phyloP scores from a whole-genome alignment of 805 yeast species.

The Vanderwaltozyma yarrowii region DNA sequence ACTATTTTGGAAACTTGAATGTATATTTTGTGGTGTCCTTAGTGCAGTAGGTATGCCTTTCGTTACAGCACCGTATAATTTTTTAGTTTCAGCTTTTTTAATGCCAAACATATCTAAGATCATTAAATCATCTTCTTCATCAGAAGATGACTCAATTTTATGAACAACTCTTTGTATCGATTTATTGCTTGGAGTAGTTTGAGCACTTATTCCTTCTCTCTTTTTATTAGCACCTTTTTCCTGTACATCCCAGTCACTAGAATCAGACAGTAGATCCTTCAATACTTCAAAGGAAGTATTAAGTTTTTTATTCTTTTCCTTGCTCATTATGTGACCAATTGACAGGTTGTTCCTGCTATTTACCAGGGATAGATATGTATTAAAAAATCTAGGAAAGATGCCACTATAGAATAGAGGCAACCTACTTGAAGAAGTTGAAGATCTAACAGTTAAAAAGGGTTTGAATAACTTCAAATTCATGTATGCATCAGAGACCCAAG shows the following conservation, averaged over 20 bases:
- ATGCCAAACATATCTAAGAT: neutral
- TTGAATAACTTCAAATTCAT: no score
- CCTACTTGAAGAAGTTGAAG: no score
- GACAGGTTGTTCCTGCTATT: no score
- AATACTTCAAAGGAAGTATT: slow-evolving; percentile 9
- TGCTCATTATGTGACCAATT: no score
- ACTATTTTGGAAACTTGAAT: neutral
- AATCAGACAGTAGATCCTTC: slow-evolving; percentile 15
- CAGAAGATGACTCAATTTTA: neutral
- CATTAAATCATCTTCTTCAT: slow-evolving; percentile 1
- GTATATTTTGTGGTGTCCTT: slow-evolving; percentile 1
- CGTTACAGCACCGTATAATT: neutral
- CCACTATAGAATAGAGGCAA: no score
- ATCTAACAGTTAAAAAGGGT: no score
- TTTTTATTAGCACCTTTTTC: neutral
- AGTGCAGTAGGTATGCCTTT: neutral
- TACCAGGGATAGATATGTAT: no score
- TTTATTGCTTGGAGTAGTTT: neutral
- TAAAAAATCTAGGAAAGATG: no score
- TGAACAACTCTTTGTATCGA: neutral
- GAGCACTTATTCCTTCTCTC: neutral
- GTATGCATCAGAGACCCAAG: no score
- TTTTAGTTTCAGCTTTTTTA: neutral
- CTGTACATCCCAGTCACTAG: slow-evolving; percentile 18
- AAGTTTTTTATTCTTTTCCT: neutral